A percentile compares a stretch with the other conserved stretches of the same genome.
Conservation (phyloP, 306 rosid species). For the Myrica gale region DNA sequence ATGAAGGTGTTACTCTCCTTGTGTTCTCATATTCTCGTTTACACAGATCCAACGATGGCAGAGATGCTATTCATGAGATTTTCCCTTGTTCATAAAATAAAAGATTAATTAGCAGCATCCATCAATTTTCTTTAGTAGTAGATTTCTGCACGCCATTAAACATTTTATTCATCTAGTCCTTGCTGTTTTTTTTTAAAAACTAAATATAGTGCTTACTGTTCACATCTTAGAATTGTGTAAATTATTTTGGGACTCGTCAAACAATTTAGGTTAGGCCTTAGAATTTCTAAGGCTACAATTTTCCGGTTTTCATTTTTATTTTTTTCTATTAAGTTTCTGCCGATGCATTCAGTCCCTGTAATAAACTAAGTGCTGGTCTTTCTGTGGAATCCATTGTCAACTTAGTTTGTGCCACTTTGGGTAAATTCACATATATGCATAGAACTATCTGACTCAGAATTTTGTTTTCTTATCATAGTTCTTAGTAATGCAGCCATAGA, state of each 20-base stretch:
- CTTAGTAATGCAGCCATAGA: not conserved
- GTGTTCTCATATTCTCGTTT: no score
- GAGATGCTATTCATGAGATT: no score
- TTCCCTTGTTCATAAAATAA: no score
- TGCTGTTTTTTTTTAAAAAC: not conserved
- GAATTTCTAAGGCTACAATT: not conserved
- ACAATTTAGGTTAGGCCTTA: not conserved
- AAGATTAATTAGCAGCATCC: no score
- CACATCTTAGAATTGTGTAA: no score
- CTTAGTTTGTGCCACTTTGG: not conserved
- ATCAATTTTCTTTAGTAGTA: no score
- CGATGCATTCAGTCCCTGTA: not conserved
- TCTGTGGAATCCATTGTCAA: not conserved
- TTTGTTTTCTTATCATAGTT: constrained; percentile 8
- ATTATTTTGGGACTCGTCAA: not conserved
- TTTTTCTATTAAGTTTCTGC: not conserved
- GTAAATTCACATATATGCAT: not conserved
- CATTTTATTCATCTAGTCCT: constrained; percentile 14
- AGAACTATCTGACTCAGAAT: not conserved
- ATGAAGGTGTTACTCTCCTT: no score
- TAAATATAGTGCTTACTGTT: no score
- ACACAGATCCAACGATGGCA: no score
- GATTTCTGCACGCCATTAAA: no score
- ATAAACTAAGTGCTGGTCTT: not conserved
- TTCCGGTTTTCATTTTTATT: not conserved